These are phyloP conservation scores for Carex sylvatica DNA, from an alignment of 202 grass and related monocot genomes.

Conservation along the genomic window DNA sequence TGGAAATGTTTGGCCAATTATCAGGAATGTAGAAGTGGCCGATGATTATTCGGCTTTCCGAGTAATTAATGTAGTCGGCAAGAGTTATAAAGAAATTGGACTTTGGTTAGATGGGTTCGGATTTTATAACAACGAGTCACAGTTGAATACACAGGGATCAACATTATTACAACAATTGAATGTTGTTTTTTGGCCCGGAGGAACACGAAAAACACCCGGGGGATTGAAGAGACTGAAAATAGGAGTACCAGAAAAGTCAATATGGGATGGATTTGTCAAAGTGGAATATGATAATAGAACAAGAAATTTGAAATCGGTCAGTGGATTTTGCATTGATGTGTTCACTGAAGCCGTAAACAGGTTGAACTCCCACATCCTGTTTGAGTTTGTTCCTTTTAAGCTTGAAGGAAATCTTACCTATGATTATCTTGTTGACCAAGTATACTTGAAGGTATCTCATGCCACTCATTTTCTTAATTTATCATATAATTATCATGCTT, in stretches of 20 bases:
- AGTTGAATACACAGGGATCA: neutral
- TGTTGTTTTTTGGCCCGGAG: conserved; percentile 33
- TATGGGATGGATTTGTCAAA: conserved; percentile 21
- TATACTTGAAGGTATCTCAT: conserved; percentile 22
- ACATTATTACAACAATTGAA: neutral
- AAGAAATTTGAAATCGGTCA: neutral
- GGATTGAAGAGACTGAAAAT: conserved; percentile 25
- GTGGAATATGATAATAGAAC: conserved; percentile 10
- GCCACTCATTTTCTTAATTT: too few species aligned
- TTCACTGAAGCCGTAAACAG: neutral
- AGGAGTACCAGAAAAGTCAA: conserved; percentile 12
- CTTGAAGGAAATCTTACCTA: neutral
- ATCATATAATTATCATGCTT: too few species aligned
- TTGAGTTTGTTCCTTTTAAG: conserved; percentile 17
- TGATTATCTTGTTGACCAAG: conserved; percentile 22
- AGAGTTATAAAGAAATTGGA: conserved; percentile 34
- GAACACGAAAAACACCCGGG: neutral
- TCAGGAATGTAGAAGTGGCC: neutral
- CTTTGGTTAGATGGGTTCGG: conserved; percentile 34
- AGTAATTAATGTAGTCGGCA: conserved; percentile 32
- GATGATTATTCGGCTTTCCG: neutral
- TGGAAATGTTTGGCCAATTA: conserved; percentile 4
- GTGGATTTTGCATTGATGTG: conserved; percentile 37
- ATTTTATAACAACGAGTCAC: conserved; percentile 16
- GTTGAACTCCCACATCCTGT: neutral